A percentile compares a stretch with the other conserved stretches of the same genome.
phyloP scores from a whole-genome alignment of 202 grass and related monocot genomes.

The Schoenoplectus triqueter region DNA sequence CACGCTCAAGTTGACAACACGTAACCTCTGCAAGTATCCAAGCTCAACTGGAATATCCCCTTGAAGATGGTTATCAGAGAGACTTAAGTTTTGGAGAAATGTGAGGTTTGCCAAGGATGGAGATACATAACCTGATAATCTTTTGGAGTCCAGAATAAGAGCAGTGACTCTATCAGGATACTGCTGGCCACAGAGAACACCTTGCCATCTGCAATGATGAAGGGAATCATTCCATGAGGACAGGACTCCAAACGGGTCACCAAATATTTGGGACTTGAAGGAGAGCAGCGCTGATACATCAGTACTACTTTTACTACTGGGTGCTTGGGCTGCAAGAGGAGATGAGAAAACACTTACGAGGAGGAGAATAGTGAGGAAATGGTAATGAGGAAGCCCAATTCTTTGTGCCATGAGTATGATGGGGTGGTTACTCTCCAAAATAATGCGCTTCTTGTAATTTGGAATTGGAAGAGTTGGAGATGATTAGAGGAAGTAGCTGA shows the following conservation, averaged over 20 bases:
- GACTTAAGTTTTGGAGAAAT: neutral
- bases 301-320: neutral
- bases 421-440: neutral
- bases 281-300: neutral
- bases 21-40: neutral
- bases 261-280: neutral
- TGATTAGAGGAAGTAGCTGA: no score
- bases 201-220: neutral
- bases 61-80: neutral
- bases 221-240: neutral
- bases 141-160: neutral
- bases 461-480: no score
- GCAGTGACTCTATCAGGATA: neutral
- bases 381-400: neutral
- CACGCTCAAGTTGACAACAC: neutral
- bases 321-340: neutral
- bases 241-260: neutral
- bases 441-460: neutral
- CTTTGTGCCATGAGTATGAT: neutral
- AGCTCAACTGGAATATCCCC: neutral
- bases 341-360: neutral
- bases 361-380: neutral
- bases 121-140: neutral
- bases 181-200: neutral
- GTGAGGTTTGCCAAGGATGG: conserved; percentile 1